Conservation (phyloP, 2,329 filamentous ascomycete species). For the Stenocarpella maydis region DNA sequence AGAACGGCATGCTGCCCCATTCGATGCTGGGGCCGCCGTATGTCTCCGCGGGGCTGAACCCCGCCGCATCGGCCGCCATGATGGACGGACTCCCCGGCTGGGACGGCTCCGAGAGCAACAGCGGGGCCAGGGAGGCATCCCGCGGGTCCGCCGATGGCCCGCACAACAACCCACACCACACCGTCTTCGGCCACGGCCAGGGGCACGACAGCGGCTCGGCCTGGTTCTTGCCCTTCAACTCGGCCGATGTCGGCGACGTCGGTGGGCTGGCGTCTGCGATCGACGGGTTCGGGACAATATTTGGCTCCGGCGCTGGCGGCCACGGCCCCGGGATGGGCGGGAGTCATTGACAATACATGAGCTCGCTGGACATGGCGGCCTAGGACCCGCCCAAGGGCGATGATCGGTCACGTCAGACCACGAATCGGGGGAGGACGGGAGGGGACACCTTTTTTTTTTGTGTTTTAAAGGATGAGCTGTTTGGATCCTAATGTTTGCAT, state of each 20-base stretch:
- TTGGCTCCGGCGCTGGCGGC: conserved; percentile 50
- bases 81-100: conserved; percentile 53
- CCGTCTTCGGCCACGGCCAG: conserved; percentile 44
- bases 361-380: not conserved
- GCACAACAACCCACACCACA: conserved; percentile 39
- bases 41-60: conserved; percentile 55
- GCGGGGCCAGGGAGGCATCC: conserved; percentile 41
- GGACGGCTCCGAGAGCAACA: conserved; percentile 47
- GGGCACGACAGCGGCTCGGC: conserved; percentile 61
- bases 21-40: conserved; percentile 55
- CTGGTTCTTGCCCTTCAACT: conserved; percentile 95
- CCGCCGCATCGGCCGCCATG: conserved; percentile 45
- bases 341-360: conserved; percentile 33
- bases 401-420: not conserved
- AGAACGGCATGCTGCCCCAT: conserved; percentile 67
- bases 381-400: not conserved
- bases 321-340: conserved; percentile 42
- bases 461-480: not conserved
- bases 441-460: not conserved
- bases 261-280: conserved; percentile 49
- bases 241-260: conserved; percentile 66
- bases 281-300: conserved; percentile 60
- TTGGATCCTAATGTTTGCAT: not conserved
- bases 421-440: not conserved
- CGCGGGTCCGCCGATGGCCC: conserved; percentile 28